Base-by-base conservation (phyloP, 768 basidiomycete genomes). In the Hypholoma sublateritium region DNA sequence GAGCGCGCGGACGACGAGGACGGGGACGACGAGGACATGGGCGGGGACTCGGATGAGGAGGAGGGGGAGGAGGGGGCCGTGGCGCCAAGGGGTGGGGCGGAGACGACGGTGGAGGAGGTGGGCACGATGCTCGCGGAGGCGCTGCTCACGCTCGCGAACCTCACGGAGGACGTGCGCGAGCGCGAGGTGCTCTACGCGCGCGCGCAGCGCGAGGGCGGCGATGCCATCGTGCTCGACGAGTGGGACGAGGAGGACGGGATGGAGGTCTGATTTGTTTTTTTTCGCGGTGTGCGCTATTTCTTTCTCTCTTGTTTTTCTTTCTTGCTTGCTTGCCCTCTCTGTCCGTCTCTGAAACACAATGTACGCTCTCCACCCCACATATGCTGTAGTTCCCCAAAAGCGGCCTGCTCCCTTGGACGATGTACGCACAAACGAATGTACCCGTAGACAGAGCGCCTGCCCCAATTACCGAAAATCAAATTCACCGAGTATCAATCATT, bases 131-230 rank as follows among this genome's bases (percentile, higher is more conserved):
- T 86, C 11, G 78, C 77, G 0, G 86, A 87, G 66, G 82, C 84
- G 21, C 70, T 86, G 13, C 56, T 86, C 42, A 80, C 82, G 39
- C 74, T 87, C 17, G 86, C 82, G 25, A 86, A 86, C 64, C 65
- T 87, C 37, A 85, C 83, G 2, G 62, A 65, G 54, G 81, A 85
- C 60, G n/a, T n/a, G n/a, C 73, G 72, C 65, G 69, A 74, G 58
- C 72, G 81, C 34, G 84, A 86, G 68, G 75, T 72, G 62, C 69
- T 86, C 59, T 86, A 85, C 65, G 61, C 63, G 19, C 68, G 80
- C 21, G 84, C 85, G 12, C 73, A 82, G 69, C 60, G 62, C 21
- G 81, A 83, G 65, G 79, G 43, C 32, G 53, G 53, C 28, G 53
- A 53, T 19, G 43, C 39, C n/a, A 41, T 53, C 34, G 43, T 44